These are phyloP conservation scores for Ostreobium quekettii DNA, from an alignment of 139 green algal genomes.

Conservation along the genomic window DNA sequence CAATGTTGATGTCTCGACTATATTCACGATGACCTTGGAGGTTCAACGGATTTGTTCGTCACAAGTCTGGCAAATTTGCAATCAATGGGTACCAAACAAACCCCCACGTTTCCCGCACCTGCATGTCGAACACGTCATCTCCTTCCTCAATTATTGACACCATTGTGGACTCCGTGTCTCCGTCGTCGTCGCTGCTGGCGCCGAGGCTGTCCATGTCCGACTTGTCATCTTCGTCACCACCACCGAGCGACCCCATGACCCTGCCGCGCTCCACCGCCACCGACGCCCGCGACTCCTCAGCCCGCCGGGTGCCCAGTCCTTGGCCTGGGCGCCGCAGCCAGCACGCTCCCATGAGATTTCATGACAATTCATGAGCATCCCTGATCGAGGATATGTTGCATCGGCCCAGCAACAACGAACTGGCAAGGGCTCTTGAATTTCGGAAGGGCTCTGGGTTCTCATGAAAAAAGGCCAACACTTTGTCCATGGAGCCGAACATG, in stretches of 20 bases:
- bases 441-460: not conserved
- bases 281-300: not conserved
- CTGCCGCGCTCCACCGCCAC: not conserved
- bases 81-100: not conserved
- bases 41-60: too few relatives aligned
- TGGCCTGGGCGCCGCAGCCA: not conserved
- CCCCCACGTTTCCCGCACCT: not conserved
- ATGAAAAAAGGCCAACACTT: not conserved
- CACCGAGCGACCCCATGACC: too few relatives aligned
- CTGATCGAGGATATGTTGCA: too few relatives aligned
- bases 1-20: too few relatives aligned
- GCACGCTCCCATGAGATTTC: conserved; percentile 18
- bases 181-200: conserved; percentile 18
- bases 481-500: not conserved
- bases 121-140: not conserved
- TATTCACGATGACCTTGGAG: too few relatives aligned
- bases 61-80: too few relatives aligned
- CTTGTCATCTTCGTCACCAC: too few relatives aligned
- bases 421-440: not conserved
- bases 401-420: not conserved
- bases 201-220: too few relatives aligned
- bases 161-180: not conserved
- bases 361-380: not conserved
- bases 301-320: not conserved
- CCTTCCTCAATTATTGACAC: not conserved